Evolutionary conservation across 2,329 filamentous ascomycete genomes (phyloP).

Genomic region (Clarireedia monteithiana): DNA sequence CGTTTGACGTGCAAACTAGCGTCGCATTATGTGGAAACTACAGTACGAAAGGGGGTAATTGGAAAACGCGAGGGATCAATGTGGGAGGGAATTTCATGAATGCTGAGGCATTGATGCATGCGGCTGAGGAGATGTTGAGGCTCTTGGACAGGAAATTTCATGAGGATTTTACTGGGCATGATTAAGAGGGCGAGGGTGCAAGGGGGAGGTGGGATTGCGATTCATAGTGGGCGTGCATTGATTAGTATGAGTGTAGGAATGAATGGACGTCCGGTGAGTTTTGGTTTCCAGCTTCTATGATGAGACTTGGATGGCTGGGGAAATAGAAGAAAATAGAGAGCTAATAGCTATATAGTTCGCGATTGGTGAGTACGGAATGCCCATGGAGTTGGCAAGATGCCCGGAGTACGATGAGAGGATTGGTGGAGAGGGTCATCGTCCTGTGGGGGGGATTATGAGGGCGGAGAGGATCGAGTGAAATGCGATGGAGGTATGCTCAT

Average conservation of each 20-base stretch:
- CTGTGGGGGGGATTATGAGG: conserved; percentile 42
- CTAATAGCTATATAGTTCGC: conserved; percentile 37
- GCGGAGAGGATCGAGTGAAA: conserved; percentile 40
- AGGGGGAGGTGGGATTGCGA: conserved; percentile 33
- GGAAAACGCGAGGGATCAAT: conserved; percentile 27
- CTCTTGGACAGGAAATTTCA: conserved; percentile 33
- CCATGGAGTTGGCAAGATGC: conserved; percentile 52
- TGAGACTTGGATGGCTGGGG: background rate
- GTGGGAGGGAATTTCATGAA: conserved; percentile 28
- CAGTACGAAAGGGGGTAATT: conserved; percentile 22
- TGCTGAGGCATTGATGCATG: conserved; percentile 21
- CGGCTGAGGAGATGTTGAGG: conserved; percentile 23
- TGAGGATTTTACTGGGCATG: conserved; percentile 33
- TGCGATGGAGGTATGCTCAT: no score
- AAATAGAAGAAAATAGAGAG: background rate
- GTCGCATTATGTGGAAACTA: conserved; percentile 2
- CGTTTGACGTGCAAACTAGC: conserved; percentile 8
- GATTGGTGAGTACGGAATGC: conserved; percentile 58
- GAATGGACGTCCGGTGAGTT: conserved; percentile 38
- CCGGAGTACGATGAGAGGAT: conserved; percentile 52
- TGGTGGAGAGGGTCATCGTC: conserved; percentile 44
- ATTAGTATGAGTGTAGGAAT: conserved; percentile 47
- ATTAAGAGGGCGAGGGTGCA: conserved; percentile 41
- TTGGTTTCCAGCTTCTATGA: background rate
- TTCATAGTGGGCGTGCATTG: conserved; percentile 39